These are phyloP conservation scores for Suillus brevipes DNA, from an alignment of 768 basidiomycete genomes.

Conservation along the genomic window DNA sequence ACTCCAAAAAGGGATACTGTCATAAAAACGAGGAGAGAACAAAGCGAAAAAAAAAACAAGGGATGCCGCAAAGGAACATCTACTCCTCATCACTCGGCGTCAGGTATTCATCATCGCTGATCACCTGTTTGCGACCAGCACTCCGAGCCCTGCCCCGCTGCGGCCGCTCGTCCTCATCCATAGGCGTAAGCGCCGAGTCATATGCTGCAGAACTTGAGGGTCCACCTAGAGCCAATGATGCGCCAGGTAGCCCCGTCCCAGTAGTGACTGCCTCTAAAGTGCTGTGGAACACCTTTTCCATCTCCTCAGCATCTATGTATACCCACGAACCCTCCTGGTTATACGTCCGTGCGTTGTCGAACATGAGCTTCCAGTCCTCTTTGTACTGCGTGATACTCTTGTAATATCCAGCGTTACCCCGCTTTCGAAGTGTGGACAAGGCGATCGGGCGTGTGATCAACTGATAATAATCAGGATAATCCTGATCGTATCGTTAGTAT, in stretches of 20 bases:
- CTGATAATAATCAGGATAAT: constrained; percentile 91
- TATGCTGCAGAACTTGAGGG: constrained; percentile 40
- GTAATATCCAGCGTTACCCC: constrained; percentile 62
- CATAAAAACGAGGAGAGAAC: constrained; percentile 7
- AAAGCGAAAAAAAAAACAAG: constrained; percentile 1
- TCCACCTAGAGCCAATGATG: constrained; percentile 40
- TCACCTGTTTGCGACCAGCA: constrained; percentile 65
- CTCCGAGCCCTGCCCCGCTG: constrained; percentile 57
- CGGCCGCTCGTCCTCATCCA: constrained; percentile 78
- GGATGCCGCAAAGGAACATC: constrained; percentile 22
- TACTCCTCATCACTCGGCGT: constrained; percentile 77
- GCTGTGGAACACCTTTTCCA: constrained; percentile 85
- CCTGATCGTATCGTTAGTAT: constrained; percentile 42
- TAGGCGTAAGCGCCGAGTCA: constrained; percentile 72
- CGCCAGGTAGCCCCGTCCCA: constrained; percentile 76
- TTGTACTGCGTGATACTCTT: constrained; percentile 72
- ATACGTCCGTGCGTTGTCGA: constrained; percentile 89
- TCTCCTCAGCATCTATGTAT: constrained; percentile 90
- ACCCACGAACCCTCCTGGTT: constrained; percentile 96
- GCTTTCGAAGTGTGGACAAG: constrained; percentile 82
- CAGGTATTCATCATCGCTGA: constrained; percentile 73
- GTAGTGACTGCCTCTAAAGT: constrained; percentile 63
- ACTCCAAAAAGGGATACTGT: background rate
- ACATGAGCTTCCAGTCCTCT: constrained; percentile 89
- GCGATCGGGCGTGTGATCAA: constrained; percentile 88